phyloP scores from a whole-genome alignment of 1,284 basidiomycete genomes.

The Kwoniella shivajii region DNA sequence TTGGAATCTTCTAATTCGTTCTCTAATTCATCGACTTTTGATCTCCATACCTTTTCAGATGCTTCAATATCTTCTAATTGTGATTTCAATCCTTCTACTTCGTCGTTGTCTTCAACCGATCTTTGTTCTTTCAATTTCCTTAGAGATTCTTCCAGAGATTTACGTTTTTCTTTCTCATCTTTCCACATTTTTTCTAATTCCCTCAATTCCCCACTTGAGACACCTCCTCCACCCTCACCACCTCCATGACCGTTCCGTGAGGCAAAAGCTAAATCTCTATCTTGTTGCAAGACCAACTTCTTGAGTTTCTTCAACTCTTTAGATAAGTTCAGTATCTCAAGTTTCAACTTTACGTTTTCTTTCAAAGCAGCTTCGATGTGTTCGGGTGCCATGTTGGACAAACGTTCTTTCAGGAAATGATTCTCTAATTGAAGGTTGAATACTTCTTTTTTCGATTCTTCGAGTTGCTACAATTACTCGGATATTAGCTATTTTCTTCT shows the following conservation, averaged over 20 bases:
- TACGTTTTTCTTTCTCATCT: slow-evolving; percentile 45
- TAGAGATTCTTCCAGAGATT: slow-evolving; percentile 51
- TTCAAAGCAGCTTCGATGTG: slow-evolving; percentile 87
- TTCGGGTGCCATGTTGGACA: slow-evolving; percentile 79
- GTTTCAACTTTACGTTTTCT: slow-evolving; percentile 91
- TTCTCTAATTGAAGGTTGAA: slow-evolving; percentile 92
- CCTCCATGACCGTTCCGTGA: slow-evolving; percentile 46
- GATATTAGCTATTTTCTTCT: background rate
- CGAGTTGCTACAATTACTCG: slow-evolving; percentile 70
- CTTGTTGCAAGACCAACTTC: slow-evolving; percentile 80
- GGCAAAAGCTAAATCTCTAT: slow-evolving; percentile 58
- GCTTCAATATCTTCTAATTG: slow-evolving; percentile 63
- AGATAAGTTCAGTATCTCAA: slow-evolving; percentile 86
- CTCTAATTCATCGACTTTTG: slow-evolving; percentile 67
- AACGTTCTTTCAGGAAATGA: slow-evolving; percentile 87
- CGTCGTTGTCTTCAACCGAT: slow-evolving; percentile 41
- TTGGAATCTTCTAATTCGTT: slow-evolving; percentile 66
- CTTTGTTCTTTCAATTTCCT: slow-evolving; percentile 65
- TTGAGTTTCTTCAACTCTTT: slow-evolving; percentile 91
- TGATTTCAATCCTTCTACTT: slow-evolving; percentile 63
- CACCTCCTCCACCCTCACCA: slow-evolving; percentile 10
- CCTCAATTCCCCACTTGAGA: slow-evolving; percentile 24
- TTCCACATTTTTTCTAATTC: slow-evolving; percentile 43
- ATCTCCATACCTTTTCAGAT: slow-evolving; percentile 67
- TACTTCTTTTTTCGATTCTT: slow-evolving; percentile 91